Evolutionary conservation across 2,329 filamentous ascomycete species (phyloP).

Genomic region (Lizonia empirigonia): DNA sequence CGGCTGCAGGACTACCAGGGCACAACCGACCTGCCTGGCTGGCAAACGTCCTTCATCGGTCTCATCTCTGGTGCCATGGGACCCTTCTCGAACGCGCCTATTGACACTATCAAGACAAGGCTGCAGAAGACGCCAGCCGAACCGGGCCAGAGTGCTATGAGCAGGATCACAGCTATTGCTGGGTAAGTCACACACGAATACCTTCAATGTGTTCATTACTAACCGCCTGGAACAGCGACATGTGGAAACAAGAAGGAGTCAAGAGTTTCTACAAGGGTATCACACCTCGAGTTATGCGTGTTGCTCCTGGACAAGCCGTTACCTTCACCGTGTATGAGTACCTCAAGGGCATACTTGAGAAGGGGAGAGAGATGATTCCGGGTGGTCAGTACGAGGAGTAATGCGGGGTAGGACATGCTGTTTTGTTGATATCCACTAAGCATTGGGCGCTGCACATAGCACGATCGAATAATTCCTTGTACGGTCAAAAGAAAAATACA

Average conservation of each 20-base stretch:
- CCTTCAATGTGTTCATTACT: conserved; percentile 1
- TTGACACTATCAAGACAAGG: conserved; percentile 98
- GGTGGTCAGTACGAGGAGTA: conserved; percentile 59
- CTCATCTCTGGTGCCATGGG: conserved; percentile 93
- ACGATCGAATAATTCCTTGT: conserved; percentile 2
- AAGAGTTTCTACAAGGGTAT: conserved; percentile 99
- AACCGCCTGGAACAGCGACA: conserved; percentile 42
- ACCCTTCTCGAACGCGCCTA: conserved; percentile 93
- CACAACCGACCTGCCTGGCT: conserved; percentile 76
- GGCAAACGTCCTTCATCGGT: conserved; percentile 89
- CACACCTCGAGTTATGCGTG: conserved; percentile 95
- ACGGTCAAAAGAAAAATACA: not conserved
- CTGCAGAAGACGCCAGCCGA: conserved; percentile 87
- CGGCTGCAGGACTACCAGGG: conserved; percentile 75
- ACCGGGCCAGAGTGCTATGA: conserved; percentile 78
- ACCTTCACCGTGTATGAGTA: conserved; percentile 67
- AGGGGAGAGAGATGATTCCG: conserved; percentile 53
- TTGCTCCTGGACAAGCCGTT: conserved; percentile 90
- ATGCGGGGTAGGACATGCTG: conserved; percentile 2
- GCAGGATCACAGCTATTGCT: conserved; percentile 78
- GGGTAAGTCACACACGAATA: conserved; percentile 41
- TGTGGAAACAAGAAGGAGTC: conserved; percentile 82
- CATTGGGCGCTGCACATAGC: conserved; percentile 2
- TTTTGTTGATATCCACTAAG: conserved; percentile 22
- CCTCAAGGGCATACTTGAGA: conserved; percentile 57